phyloP scores from a whole-genome alignment of 345 rosid genomes.

The Corchorus capsularis region DNA sequence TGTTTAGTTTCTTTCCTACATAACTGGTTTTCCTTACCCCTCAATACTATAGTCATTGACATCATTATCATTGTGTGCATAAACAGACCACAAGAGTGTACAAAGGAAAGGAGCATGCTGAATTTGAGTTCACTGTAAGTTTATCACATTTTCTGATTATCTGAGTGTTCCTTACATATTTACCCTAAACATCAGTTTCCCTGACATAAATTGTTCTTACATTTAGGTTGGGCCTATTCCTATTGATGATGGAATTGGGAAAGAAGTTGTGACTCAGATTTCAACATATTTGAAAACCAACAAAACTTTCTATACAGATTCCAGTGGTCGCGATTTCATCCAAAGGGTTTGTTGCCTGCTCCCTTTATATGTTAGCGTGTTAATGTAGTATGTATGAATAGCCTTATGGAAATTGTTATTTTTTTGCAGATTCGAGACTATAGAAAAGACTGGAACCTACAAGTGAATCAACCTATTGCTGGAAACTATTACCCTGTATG shows the following conservation, averaged over 20 bases:
- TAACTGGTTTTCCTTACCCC: neutral
- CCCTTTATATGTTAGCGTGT: conserved; percentile 6
- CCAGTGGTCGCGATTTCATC: conserved; percentile 73
- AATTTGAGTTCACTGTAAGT: conserved; percentile 88
- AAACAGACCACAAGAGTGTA: conserved; percentile 76
- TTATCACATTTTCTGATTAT: neutral
- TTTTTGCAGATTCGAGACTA: conserved; percentile 57
- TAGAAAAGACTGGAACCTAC: conserved; percentile 66
- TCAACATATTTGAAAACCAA: conserved; percentile 49
- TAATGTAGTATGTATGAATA: neutral
- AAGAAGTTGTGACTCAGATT: conserved; percentile 60
- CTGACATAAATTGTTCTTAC: conserved; percentile 1
- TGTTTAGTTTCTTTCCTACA: neutral
- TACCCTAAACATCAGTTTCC: conserved; percentile 13
- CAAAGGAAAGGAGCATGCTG: conserved; percentile 85
- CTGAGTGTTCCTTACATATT: neutral
- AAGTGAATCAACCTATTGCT: conserved; percentile 65
- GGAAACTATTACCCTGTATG: conserved; percentile 81
- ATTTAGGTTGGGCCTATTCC: conserved; percentile 73
- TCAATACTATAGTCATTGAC: neutral
- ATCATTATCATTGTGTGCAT: conserved; percentile 3
- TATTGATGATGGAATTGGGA: conserved; percentile 57
- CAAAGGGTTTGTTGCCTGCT: conserved; percentile 45
- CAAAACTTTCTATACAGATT: conserved; percentile 62
- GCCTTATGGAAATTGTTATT: conserved; percentile 1